A percentile compares a stretch with the other conserved stretches of the same genome.
These are phyloP conservation scores for Sarocladiaceae sp. DNA, from an alignment of 2,329 filamentous ascomycete genomes.

Conservation along the genomic window DNA sequence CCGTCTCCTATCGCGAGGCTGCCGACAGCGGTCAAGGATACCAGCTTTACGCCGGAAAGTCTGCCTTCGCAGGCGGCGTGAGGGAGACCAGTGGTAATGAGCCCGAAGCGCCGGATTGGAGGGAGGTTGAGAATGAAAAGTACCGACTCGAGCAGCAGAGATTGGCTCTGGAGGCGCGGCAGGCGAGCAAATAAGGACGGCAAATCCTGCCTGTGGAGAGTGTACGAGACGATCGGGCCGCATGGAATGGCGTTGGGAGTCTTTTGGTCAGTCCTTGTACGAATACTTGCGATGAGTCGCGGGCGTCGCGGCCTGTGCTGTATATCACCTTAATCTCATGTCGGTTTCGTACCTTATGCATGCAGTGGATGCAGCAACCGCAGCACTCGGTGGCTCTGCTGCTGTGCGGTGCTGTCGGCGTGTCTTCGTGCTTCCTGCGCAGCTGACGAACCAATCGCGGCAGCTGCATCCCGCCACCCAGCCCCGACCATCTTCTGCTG, in stretches of 20 bases:
- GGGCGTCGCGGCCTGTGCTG: background rate
- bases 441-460: too few relatives aligned
- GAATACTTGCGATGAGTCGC: background rate
- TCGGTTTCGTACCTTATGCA: too few relatives aligned
- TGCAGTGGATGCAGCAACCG: too few relatives aligned
- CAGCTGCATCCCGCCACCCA: too few relatives aligned
- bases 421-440: too few relatives aligned
- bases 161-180: conserved; percentile 16
- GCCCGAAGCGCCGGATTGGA: conserved; percentile 53
- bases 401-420: too few relatives aligned
- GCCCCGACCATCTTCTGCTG: too few relatives aligned
- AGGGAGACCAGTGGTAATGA: conserved; percentile 64
- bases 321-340: too few relatives aligned
- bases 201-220: background rate
- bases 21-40: conserved; percentile 53
- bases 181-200: conserved; percentile 13
- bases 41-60: conserved; percentile 74
- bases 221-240: background rate
- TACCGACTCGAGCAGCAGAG: conserved; percentile 32
- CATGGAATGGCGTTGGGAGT: conserved; percentile 8
- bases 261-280: background rate
- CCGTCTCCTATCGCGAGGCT: conserved; percentile 58
- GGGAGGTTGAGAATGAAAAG: conserved; percentile 59
- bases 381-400: too few relatives aligned
- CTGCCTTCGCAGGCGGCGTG: conserved; percentile 59